Conservation (phyloP, 2,329 filamentous ascomycete genomes). For the Cordyceps cicadae region DNA sequence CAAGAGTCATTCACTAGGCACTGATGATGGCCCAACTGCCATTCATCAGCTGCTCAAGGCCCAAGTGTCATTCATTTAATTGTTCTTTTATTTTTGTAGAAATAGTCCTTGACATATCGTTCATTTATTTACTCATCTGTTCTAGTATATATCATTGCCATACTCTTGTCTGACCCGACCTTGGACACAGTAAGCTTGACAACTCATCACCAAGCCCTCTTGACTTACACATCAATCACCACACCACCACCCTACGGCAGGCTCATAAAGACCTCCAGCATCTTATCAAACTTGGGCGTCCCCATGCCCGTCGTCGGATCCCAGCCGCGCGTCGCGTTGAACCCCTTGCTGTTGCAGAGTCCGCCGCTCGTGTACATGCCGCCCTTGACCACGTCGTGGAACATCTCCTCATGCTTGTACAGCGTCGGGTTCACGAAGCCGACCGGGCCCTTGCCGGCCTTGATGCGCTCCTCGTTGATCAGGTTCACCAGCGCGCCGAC, state of each 20-base stretch:
- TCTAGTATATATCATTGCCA: too few species aligned
- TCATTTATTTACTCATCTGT: too few species aligned
- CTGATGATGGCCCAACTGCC: too few species aligned
- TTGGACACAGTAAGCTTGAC: too few species aligned
- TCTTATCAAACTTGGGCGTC: constrained; percentile 5
- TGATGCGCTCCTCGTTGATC: constrained; percentile 15
- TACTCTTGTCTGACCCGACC: too few species aligned
- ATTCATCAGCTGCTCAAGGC: too few species aligned
- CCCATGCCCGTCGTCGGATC: constrained; percentile 11
- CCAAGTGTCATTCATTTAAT: background rate
- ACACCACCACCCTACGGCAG: constrained; percentile 6
- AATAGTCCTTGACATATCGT: too few species aligned
- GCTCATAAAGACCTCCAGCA: background rate
- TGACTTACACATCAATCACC: background rate
- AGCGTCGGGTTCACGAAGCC: constrained; percentile 23
- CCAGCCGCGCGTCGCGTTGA: constrained; percentile 9
- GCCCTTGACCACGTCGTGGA: constrained; percentile 10
- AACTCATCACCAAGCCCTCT: too few species aligned
- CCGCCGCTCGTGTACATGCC: constrained; percentile 11
- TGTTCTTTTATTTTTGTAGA: background rate
- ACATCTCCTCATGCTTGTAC: constrained; percentile 10
- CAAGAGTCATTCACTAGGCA: too few species aligned
- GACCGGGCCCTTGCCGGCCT: constrained; percentile 27
- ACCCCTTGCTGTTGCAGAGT: background rate
- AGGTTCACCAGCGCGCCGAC: constrained; percentile 14